Evolutionary conservation across 148 eudicot species (phyloP).

Genomic region (Polygonum maritimum): DNA sequence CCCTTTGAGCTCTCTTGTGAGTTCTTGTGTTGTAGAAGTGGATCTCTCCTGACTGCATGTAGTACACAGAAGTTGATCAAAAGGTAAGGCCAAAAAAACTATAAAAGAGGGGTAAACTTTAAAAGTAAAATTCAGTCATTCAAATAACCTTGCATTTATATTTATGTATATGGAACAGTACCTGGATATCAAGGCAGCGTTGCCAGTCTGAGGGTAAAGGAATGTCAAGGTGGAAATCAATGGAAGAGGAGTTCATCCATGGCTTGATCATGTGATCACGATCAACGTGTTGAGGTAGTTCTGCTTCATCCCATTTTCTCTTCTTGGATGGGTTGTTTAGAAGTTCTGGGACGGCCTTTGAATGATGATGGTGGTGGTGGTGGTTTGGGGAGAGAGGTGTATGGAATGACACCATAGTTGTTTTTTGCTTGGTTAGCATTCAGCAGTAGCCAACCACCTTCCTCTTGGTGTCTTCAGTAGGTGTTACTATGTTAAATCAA

Average conservation of each 20-base stretch:
- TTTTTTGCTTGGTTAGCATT: neutral
- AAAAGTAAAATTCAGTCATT: neutral
- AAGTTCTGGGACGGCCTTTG: neutral
- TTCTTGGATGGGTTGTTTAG: conserved; percentile 1
- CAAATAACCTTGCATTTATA: neutral
- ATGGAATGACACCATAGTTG: conserved; percentile 8
- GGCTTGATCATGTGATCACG: neutral
- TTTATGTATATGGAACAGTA: neutral
- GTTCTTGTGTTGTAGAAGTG: conserved; percentile 42
- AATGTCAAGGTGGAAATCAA: conserved; percentile 5
- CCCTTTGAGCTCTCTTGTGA: conserved; percentile 34
- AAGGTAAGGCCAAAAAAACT: neutral
- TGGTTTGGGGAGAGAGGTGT: conserved; percentile 8
- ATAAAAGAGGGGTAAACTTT: neutral
- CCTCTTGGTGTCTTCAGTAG: neutral
- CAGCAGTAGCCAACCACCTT: neutral
- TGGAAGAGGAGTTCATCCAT: neutral
- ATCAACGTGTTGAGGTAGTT: neutral
- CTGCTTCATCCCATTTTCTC: conserved; percentile 7
- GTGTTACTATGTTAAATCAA: neutral
- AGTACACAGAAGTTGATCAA: neutral
- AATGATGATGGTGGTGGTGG: neutral
- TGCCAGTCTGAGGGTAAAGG: conserved; percentile 6
- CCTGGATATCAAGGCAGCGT: conserved; percentile 11
- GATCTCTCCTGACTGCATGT: conserved; percentile 6